Evolutionary conservation across 2,329 filamentous ascomycete genomes (phyloP), one percentile per base, ranked within the genome.

Genomic region (Ophiostoma fasciatum): DNA sequence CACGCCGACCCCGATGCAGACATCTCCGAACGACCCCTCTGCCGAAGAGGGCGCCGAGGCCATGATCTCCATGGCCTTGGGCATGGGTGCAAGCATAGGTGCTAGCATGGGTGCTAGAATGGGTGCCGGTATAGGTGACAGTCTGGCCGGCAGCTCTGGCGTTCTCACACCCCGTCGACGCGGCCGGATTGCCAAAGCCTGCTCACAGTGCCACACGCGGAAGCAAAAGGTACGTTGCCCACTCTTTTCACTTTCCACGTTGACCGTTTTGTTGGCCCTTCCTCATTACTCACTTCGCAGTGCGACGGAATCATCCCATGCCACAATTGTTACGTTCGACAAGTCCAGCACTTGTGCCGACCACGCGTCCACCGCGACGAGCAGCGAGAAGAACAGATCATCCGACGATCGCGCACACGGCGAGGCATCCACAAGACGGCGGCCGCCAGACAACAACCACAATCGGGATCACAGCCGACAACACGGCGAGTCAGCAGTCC

Each of bases 161-260:
- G 31, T n/a, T n/a, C n/a, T n/a, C n/a, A 33, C 33, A 3, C 33
- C 33, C 11, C 33, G 33, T 18, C 33, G 27, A 18, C 33, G 33
- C 9, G 33, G 33, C 10, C 33, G 33, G 3, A 35, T 35, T 25
- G 33, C 33, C 27, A 29, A 30, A 12, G 33, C 33, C 3, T 36
- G 34, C 14, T 36, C 28, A 7, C 28, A 31, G 13, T 31, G 28
- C 7, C 34, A 36, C 5, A 26, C 34, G 3, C n/a, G 34, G 19
- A 36, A 36, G 21, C 34, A 36, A n/a, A 30, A 36, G 34, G n/a
- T n/a, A n/a, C n/a, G n/a, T n/a, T n/a, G n/a, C n/a, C n/a, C n/a
- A n/a, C n/a, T n/a, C n/a, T n/a, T n/a, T n/a, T n/a, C n/a, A n/a
- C n/a, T n/a, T n/a, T n/a, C n/a, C n/a, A n/a, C n/a, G n/a, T n/a